Percentiles rank a stretch among this genome's conserved stretches.
These are phyloP conservation scores for Teratosphaeria epicoccoides DNA, from an alignment of 2,329 filamentous ascomycete genomes.

Conservation along the genomic window DNA sequence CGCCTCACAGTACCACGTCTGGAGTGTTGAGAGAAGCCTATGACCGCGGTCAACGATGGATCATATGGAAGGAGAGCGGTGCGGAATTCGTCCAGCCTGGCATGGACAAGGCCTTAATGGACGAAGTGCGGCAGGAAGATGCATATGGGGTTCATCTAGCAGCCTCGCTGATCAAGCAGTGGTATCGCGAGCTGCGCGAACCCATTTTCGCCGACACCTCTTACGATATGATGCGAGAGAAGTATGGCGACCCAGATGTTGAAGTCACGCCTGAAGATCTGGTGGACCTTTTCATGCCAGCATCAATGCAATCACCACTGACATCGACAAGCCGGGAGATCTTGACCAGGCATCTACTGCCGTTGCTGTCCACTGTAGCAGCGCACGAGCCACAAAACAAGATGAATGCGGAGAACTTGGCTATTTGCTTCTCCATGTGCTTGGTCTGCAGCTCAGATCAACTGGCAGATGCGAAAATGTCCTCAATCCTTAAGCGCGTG, in stretches of 20 bases:
- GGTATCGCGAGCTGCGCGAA: slow-evolving; percentile 43
- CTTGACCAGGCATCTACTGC: slow-evolving; percentile 41
- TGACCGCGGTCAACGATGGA: slow-evolving; percentile 44
- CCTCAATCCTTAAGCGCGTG: slow-evolving; percentile 40
- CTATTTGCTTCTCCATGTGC: slow-evolving; percentile 44
- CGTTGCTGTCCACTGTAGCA: slow-evolving; percentile 39
- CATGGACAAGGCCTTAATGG: slow-evolving; percentile 27
- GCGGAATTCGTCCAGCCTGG: slow-evolving; percentile 27
- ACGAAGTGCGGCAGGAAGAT: slow-evolving; percentile 38
- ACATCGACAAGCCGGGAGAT: slow-evolving; percentile 38
- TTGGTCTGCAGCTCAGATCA: slow-evolving; percentile 44
- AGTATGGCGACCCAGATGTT: slow-evolving; percentile 32
- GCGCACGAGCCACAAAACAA: slow-evolving; percentile 40
- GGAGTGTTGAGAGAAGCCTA: slow-evolving; percentile 45
- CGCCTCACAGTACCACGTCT: slow-evolving; percentile 39
- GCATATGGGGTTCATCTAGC: slow-evolving; percentile 45
- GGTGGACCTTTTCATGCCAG: slow-evolving; percentile 35
- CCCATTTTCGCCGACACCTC: slow-evolving; percentile 41
- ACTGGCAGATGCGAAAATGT: slow-evolving; percentile 45
- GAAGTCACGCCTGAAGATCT: slow-evolving; percentile 33
- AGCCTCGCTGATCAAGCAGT: slow-evolving; percentile 44
- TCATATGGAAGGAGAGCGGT: slow-evolving; percentile 41
- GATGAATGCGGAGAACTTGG: slow-evolving; percentile 44
- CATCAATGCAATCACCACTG: slow-evolving; percentile 37
- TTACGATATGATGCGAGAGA: slow-evolving; percentile 37